These are phyloP conservation scores for Pachyrhizus erosus DNA, from an alignment of 306 rosid species.

Conservation along the genomic window DNA sequence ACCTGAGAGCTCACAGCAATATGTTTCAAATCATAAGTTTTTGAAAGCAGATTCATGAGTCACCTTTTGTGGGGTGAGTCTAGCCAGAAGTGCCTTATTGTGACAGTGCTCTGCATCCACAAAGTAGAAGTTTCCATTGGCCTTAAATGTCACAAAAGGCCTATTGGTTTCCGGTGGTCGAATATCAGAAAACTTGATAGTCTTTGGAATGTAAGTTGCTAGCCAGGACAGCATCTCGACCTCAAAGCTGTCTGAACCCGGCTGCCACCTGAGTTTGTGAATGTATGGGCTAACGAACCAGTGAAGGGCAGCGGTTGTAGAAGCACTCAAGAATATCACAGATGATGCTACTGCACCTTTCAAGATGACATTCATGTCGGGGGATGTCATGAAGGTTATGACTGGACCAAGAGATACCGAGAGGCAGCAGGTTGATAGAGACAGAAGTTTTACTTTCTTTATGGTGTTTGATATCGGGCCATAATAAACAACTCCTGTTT, in stretches of 20 bases:
- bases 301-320: constrained; percentile 78
- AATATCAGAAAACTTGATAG: constrained; percentile 80
- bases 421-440: constrained; percentile 94
- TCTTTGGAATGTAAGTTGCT: constrained; percentile 57
- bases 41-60: constrained; percentile 63
- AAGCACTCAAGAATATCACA: constrained; percentile 77
- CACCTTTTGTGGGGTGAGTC: constrained; percentile 66
- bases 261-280: constrained; percentile 87
- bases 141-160: constrained; percentile 87
- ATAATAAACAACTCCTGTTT: constrained; percentile 62
- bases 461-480: constrained; percentile 90
- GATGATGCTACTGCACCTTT: constrained; percentile 91
- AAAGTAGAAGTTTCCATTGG: constrained; percentile 75
- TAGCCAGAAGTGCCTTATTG: constrained; percentile 83
- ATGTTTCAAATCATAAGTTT: constrained; percentile 63
- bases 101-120: constrained; percentile 83
- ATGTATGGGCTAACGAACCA: constrained; percentile 89
- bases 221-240: constrained; percentile 91
- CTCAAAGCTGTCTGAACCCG: constrained; percentile 85
- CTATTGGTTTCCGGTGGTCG: constrained; percentile 76
- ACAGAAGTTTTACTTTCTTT: constrained; percentile 89
- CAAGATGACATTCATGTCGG: constrained; percentile 89
- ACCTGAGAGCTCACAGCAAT: background rate
- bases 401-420: constrained; percentile 92
- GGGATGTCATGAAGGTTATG: constrained; percentile 92